Evolutionary conservation across 768 basidiomycete species (phyloP).

Genomic region (Agaricus bisporus): DNA sequence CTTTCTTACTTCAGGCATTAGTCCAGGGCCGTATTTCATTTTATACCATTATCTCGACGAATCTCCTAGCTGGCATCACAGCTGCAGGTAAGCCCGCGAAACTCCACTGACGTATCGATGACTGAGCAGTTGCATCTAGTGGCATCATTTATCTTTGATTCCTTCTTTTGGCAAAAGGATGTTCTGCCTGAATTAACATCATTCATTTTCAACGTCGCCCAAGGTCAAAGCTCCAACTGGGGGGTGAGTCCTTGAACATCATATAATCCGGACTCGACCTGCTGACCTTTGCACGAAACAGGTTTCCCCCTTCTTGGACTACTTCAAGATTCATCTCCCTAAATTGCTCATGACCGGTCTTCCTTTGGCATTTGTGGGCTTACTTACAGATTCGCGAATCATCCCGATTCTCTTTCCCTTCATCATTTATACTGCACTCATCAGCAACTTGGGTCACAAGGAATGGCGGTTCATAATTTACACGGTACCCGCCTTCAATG

Average conservation of each 20-base stretch:
- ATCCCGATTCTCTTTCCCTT: constrained; percentile 47
- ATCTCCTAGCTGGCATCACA: constrained; percentile 37
- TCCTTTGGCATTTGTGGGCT: constrained; percentile 55
- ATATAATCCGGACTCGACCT: not conserved
- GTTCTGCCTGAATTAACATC: constrained; percentile 74
- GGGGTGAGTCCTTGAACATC: constrained; percentile 54
- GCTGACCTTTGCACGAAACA: constrained; percentile 19
- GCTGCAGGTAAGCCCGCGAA: constrained; percentile 43
- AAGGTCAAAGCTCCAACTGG: constrained; percentile 89
- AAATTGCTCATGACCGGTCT: constrained; percentile 66
- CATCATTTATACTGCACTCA: constrained; percentile 45
- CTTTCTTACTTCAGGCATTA: constrained; percentile 52
- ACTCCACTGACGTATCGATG: not conserved
- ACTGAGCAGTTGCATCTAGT: constrained; percentile 26
- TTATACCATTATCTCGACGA: constrained; percentile 38
- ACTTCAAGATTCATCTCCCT: constrained; percentile 65
- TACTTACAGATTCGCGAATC: constrained; percentile 39
- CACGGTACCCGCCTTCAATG: constrained; percentile 73
- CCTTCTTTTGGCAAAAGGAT: constrained; percentile 74
- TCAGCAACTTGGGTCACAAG: constrained; percentile 85
- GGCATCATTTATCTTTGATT: constrained; percentile 64
- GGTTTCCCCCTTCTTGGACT: constrained; percentile 67
- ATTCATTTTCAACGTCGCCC: constrained; percentile 78
- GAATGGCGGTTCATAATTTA: constrained; percentile 98
- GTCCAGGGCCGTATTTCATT: constrained; percentile 36